These are phyloP conservation scores for Colletotrichum shisoi DNA, from an alignment of 2,329 filamentous ascomycete species.

Conservation along the genomic window DNA sequence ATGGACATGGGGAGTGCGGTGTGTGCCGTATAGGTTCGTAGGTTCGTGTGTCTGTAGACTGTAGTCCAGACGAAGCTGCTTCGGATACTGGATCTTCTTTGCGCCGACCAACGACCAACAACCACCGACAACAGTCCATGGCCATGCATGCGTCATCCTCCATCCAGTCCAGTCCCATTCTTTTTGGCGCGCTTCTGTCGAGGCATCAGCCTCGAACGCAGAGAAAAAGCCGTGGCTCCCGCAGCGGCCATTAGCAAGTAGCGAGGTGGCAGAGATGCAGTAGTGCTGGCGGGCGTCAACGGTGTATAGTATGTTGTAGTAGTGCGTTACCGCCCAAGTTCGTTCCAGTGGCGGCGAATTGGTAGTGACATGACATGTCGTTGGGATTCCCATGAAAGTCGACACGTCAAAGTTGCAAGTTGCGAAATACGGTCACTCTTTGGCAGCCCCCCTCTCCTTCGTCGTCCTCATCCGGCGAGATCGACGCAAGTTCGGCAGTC, in stretches of 20 bases:
- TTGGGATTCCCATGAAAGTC: constrained; percentile 22
- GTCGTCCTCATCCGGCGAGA: constrained; percentile 29
- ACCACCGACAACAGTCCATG: background rate
- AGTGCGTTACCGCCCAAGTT: constrained; percentile 14
- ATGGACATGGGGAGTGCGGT: background rate
- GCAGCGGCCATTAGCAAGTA: constrained; percentile 19
- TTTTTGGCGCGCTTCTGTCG: constrained; percentile 6
- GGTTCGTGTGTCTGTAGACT: background rate
- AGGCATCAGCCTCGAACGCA: constrained; percentile 12
- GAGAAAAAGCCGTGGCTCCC: constrained; percentile 10
- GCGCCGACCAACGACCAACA: constrained; percentile 21
- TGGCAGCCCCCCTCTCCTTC: background rate
- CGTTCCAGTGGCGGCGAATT: constrained; percentile 9
- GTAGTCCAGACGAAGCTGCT: constrained; percentile 4
- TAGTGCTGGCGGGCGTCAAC: constrained; percentile 27
- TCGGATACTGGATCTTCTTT: constrained; percentile 31
- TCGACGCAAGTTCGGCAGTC: constrained; percentile 33
- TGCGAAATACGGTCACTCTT: constrained; percentile 3
- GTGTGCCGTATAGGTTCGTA: too few relatives aligned
- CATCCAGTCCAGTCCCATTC: background rate
- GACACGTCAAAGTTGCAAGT: constrained; percentile 17
- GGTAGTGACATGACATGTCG: constrained; percentile 1
- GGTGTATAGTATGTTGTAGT: constrained; percentile 4
- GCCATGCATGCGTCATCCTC: background rate
- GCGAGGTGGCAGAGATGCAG: constrained; percentile 18